Conservation (phyloP, 257 asterid genomes). For the Capsicum chinense region DNA sequence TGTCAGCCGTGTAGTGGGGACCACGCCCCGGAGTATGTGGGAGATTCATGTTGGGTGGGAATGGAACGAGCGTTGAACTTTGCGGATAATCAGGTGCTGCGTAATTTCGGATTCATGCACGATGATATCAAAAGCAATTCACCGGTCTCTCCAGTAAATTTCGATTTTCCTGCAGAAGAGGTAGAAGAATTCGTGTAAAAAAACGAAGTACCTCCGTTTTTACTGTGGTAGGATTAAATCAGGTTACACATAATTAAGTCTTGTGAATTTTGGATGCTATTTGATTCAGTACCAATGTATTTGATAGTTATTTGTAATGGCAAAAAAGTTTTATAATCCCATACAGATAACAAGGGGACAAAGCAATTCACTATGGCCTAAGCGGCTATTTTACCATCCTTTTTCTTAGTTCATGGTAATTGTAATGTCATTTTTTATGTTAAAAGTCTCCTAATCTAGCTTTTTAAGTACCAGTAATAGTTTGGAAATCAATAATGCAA, state of each 20-base stretch:
- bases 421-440: neutral
- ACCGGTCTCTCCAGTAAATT: conserved; percentile 45
- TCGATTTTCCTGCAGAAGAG: conserved; percentile 44
- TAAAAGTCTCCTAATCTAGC: neutral
- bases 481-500: neutral
- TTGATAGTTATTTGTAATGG: conserved; percentile 21
- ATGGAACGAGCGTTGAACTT: conserved; percentile 75
- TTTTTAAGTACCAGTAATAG: neutral
- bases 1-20: conserved; percentile 91
- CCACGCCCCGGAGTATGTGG: conserved; percentile 58
- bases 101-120: conserved; percentile 62
- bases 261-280: neutral
- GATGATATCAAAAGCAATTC: conserved; percentile 44
- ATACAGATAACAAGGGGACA: neutral
- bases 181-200: conserved; percentile 31
- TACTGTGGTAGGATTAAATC: neutral
- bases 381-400: too few species aligned
- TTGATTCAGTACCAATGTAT: neutral
- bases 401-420: neutral
- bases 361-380: neutral
- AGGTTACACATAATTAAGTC: neutral
- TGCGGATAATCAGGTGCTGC: conserved; percentile 75
- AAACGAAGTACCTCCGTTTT: neutral
- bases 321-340: neutral
- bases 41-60: conserved; percentile 60